Base-by-base conservation (phyloP, 163 green algal genomes). In the Volvox carteri region DNA sequence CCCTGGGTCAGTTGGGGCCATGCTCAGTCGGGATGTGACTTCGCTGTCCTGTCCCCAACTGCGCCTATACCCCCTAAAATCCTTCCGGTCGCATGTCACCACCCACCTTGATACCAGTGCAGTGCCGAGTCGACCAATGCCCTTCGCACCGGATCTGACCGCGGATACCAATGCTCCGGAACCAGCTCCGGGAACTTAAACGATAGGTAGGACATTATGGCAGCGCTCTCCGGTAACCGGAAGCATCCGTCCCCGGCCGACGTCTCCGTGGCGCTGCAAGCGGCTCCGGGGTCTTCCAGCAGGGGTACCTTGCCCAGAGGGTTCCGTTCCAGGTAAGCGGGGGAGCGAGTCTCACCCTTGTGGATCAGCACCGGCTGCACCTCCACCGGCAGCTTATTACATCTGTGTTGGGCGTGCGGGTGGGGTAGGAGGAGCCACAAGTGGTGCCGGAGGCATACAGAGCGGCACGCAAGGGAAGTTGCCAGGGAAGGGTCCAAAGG, bases 141-240 rank as follows among this genome's bases (percentile, higher is more conserved):
- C 16, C 88, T 65, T 0, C 33, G 37, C 68, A 60, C 73, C 0
- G 50, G 25, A 52, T 92, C 76, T 7, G 46, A 39, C 52, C 88
- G 28, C 12, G 92, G 92, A 39, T 88, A 91, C 91, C 91, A 94
- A 58, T 93, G 86, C 84, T 86, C 86, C 9, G 86, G 35, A 21
- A 91, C 85, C 4, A 42, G 30, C 14, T 73, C 67, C 25, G 73
- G 28, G 54, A 76, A 79, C 84, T 80, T 30, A 33, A 50, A 62
- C 78, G 77, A 91, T 39, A 96, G 89, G 76, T 96, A 94, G 1
- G 80, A 60, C 86, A 96, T 84, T 78, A 96, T 96, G 62, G 93
- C 90, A 25, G 83, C 85, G 77, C 89, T 94, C 77, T 96, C 93
- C 7, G 85, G 78, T 50, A 96, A 87, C n/a, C 44, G 48, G 28